These are phyloP conservation scores for Trichoderma arundinaceum DNA, from an alignment of 2,329 filamentous ascomycete species.

Conservation along the genomic window DNA sequence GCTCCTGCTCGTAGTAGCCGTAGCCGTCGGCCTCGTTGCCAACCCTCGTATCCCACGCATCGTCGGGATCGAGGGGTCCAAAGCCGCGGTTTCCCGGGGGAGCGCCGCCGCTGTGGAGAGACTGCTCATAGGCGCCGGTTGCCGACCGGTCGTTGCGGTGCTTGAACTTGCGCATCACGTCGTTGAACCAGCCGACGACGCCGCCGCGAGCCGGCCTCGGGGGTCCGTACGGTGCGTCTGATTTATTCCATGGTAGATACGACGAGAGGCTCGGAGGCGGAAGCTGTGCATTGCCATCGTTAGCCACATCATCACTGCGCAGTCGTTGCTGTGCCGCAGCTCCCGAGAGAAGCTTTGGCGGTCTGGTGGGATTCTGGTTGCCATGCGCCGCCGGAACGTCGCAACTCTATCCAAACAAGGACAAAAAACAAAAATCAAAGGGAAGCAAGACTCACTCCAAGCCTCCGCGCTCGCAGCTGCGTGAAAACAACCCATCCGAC, in stretches of 20 bases:
- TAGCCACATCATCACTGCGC: not conserved
- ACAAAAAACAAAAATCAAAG: not conserved
- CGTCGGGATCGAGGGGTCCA: conserved; percentile 77
- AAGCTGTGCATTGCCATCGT: conserved; percentile 52
- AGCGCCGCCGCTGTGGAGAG: conserved; percentile 50
- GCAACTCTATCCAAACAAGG: not conserved
- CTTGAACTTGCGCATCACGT: conserved; percentile 67
- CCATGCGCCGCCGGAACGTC: conserved; percentile 12
- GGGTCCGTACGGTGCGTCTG: conserved; percentile 55
- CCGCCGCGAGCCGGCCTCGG: conserved; percentile 64
- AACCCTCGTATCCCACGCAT: conserved; percentile 83
- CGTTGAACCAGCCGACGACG: conserved; percentile 73
- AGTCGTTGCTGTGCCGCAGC: conserved; percentile 14
- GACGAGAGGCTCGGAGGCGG: conserved; percentile 70
- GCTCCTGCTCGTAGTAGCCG: conserved; percentile 77
- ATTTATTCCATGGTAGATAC: conserved; percentile 72
- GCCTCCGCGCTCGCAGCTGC: conserved; percentile 72
- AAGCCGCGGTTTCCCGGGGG: conserved; percentile 60
- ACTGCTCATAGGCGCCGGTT: conserved; percentile 73
- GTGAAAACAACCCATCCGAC: conserved; percentile 73
- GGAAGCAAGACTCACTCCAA: conserved; percentile 62
- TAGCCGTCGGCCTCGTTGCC: conserved; percentile 73
- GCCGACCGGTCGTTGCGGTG: conserved; percentile 70
- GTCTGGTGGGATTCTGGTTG: not conserved
- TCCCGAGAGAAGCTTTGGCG: conserved; percentile 8